phyloP scores from a whole-genome alignment of 1,284 basidiomycete genomes.

The Irpex lacteus region DNA sequence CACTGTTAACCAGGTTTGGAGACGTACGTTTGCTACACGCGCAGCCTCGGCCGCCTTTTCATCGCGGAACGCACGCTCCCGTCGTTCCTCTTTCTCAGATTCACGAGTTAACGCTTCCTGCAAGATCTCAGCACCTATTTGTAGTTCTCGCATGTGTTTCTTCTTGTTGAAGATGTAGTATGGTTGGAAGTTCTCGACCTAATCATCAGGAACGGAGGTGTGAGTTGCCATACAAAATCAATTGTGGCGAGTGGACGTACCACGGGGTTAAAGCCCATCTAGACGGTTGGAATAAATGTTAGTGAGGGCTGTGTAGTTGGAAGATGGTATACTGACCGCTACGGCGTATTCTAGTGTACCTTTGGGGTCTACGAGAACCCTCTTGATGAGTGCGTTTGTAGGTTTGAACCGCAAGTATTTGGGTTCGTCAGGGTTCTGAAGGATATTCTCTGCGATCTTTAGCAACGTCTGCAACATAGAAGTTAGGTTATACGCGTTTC shows the following conservation, averaged over 20 bases:
- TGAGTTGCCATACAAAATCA: too few relatives aligned
- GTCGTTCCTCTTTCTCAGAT: constrained; percentile 50
- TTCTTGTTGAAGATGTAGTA: constrained; percentile 60
- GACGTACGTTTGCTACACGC: constrained; percentile 48
- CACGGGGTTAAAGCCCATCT: constrained; percentile 72
- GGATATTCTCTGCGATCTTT: constrained; percentile 69
- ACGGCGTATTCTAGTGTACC: constrained; percentile 74
- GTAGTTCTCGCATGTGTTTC: constrained; percentile 47
- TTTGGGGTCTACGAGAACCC: constrained; percentile 55
- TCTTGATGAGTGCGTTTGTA: constrained; percentile 68
- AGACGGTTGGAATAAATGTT: constrained; percentile 24
- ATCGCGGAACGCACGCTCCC: constrained; percentile 41
- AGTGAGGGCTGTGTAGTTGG: constrained; percentile 5
- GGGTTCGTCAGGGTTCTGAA: constrained; percentile 64
- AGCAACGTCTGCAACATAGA: constrained; percentile 50
- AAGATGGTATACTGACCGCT: constrained; percentile 48
- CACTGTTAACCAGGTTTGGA: too few relatives aligned
- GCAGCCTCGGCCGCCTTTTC: constrained; percentile 56
- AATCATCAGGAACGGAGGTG: not conserved
- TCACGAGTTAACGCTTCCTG: constrained; percentile 57
- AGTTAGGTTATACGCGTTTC: not conserved
- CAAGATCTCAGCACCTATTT: constrained; percentile 60
- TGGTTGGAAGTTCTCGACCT: constrained; percentile 47
- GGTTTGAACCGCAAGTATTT: constrained; percentile 74
- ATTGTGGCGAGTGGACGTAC: constrained; percentile 34